A percentile compares a stretch with the other conserved stretches of the same genome.
Conservation (phyloP, 2,329 filamentous ascomycete genomes). For the Myriosclerotinia duriaeana region DNA sequence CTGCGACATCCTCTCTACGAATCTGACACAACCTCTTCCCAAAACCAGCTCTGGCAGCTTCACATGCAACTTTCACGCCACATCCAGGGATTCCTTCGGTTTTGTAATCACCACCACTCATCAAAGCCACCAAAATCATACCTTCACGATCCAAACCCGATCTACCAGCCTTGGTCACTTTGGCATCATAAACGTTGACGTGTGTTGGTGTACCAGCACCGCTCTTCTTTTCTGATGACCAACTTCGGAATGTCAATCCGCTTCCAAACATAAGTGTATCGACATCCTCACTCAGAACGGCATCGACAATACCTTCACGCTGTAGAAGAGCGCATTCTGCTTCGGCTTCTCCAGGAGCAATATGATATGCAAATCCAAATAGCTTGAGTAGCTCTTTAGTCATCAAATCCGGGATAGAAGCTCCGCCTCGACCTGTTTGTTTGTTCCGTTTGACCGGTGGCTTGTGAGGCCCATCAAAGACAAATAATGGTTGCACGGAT, state of each 20-base stretch:
- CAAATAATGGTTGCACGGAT: conserved; percentile 83
- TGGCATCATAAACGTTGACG: conserved; percentile 74
- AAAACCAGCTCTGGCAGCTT: conserved; percentile 86
- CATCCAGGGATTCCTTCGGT: conserved; percentile 85
- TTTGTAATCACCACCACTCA: conserved; percentile 94
- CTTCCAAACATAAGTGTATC: conserved; percentile 98
- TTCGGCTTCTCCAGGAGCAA: conserved; percentile 92
- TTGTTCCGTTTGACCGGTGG: conserved; percentile 88
- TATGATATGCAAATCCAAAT: conserved; percentile 81
- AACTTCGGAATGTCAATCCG: conserved; percentile 73
- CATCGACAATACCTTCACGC: conserved; percentile 78
- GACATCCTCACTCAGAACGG: conserved; percentile 92
- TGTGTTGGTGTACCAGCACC: conserved; percentile 74
- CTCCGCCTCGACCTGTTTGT: conserved; percentile 61
- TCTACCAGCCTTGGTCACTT: conserved; percentile 51
- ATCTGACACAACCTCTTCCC: conserved; percentile 71
- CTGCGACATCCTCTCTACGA: conserved; percentile 56
- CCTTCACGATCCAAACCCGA: conserved; percentile 74
- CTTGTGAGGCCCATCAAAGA: conserved; percentile 85
- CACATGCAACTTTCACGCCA: conserved; percentile 83
- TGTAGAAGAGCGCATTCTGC: conserved; percentile 92
- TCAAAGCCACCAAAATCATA: conserved; percentile 90
- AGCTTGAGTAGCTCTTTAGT: conserved; percentile 81
- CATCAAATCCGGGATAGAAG: conserved; percentile 67
- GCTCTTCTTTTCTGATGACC: conserved; percentile 70